Base-by-base conservation (phyloP, 164 flowering plant genomes). In the Stephania japonica region DNA sequence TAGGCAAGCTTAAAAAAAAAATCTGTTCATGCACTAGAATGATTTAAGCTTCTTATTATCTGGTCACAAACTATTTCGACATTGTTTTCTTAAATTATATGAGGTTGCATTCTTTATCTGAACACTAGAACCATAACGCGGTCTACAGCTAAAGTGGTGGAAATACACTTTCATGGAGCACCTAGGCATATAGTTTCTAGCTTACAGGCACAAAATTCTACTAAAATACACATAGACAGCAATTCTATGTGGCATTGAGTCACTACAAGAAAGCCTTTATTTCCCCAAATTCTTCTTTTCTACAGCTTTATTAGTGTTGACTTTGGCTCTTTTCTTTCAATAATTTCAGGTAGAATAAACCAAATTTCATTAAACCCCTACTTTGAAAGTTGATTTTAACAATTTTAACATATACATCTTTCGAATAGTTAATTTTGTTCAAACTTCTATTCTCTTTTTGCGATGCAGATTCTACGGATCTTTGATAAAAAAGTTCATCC, bases 401-500 rank as follows among this genome's bases (percentile, higher is more conserved):
- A 1, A 56, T 14, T 56, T 56, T n/a, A 56, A n/a, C 18, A 56
- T 56, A 56, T 56, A 7, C 53, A 47, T 47, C 12, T 8, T 56
- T 56, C 19, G 62, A 56, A 56, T 16, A n/a, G 19, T 19, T 19
- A 56, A 56, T 56, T 56, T 5, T 56, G 62, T 25, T 26, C 19
- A 21, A 26, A 10, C 32, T 65, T 42, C 42, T 65, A 25, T 24
- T 26, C 27, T 50, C 14, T 65, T 65, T 72, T 67, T 70, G 78
- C 23, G 26, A 61, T 83, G 84, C 79, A 93, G 98, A 88, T 93
- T 67, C 83, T 87, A n/a, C 91, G 88, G 0, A 91, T 85, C 78
- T 93, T 93, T 81, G 87, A 87, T 75, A 81, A 86, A 76, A 92
- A 91, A 80, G 94, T 92, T 66, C 96, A 92, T 77, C 93, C 95